phyloP scores from a whole-genome alignment of 805 yeast genomes.

The Novakomyces olei region DNA sequence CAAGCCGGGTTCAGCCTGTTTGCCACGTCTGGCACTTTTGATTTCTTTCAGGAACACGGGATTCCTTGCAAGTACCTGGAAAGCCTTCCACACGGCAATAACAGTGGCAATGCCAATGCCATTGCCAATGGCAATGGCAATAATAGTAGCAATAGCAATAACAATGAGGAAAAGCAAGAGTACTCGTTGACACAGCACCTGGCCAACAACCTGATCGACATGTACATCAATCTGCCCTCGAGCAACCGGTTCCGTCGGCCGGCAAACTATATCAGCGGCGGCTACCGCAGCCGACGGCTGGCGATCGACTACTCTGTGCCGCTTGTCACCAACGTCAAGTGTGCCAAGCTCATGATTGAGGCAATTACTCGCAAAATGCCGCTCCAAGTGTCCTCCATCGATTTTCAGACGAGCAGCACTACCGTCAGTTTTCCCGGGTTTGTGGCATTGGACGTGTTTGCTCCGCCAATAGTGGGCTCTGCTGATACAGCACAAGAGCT shows the following conservation, averaged over 20 bases:
- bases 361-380: slow-evolving; percentile 45
- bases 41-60: slow-evolving; percentile 84
- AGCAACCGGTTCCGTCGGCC: slow-evolving; percentile 96
- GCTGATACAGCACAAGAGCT: slow-evolving; percentile 40
- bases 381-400: slow-evolving; percentile 37
- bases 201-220: slow-evolving; percentile 87
- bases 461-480: slow-evolving; percentile 39
- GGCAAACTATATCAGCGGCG: slow-evolving; percentile 90
- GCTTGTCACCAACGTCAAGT: slow-evolving; percentile 86
- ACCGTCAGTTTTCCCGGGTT: slow-evolving; percentile 71
- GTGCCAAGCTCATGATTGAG: slow-evolving; percentile 86
- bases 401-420: slow-evolving; percentile 76
- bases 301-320: slow-evolving; percentile 98
- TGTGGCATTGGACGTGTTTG: slow-evolving; percentile 57
- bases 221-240: slow-evolving; percentile 91
- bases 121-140: too few relatives aligned
- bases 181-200: slow-evolving; percentile 89
- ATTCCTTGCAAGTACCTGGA: slow-evolving; percentile 90
- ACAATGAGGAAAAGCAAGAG: slow-evolving; percentile 66
- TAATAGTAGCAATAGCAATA: slow-evolving; percentile 44
- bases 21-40: slow-evolving; percentile 99
- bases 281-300: slow-evolving; percentile 97
- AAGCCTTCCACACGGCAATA: slow-evolving; percentile 41
- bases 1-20: slow-evolving; percentile 75
- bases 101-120: slow-evolving; percentile 14